Conservation (phyloP, 768 basidiomycete species). For the Mycena alexandri region DNA sequence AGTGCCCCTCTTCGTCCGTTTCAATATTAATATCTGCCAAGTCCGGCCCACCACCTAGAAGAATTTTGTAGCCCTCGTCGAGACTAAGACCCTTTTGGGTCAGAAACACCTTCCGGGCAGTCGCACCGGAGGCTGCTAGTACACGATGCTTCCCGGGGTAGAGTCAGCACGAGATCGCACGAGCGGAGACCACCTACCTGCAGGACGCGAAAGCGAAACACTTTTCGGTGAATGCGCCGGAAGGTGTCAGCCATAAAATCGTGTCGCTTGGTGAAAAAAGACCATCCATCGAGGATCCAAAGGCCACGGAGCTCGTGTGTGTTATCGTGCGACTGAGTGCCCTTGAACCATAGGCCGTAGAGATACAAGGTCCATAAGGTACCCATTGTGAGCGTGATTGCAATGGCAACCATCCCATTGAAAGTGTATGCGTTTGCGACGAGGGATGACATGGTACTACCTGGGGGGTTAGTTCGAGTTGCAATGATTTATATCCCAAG, state of each 20-base stretch:
- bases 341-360: too few species aligned
- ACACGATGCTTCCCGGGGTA: not conserved
- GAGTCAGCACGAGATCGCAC: not conserved
- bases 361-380: too few species aligned
- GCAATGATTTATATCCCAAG: too few species aligned
- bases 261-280: constrained; percentile 2
- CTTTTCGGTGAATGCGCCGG: not conserved
- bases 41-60: not conserved
- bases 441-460: too few species aligned
- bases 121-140: not conserved
- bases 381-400: too few species aligned
- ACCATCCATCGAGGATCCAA: not conserved
- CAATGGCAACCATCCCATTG: too few species aligned
- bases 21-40: constrained; percentile 1
- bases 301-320: constrained; percentile 1
- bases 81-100: not conserved
- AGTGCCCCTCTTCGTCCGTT: not conserved
- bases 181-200: not conserved
- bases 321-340: not conserved
- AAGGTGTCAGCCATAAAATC: not conserved
- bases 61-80: not conserved
- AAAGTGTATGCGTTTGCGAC: too few species aligned
- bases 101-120: not conserved
- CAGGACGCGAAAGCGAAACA: constrained; percentile 1
- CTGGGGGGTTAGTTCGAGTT: too few species aligned